phyloP scores from a whole-genome alignment of 768 basidiomycete species.

The Tulasnella sp. region DNA sequence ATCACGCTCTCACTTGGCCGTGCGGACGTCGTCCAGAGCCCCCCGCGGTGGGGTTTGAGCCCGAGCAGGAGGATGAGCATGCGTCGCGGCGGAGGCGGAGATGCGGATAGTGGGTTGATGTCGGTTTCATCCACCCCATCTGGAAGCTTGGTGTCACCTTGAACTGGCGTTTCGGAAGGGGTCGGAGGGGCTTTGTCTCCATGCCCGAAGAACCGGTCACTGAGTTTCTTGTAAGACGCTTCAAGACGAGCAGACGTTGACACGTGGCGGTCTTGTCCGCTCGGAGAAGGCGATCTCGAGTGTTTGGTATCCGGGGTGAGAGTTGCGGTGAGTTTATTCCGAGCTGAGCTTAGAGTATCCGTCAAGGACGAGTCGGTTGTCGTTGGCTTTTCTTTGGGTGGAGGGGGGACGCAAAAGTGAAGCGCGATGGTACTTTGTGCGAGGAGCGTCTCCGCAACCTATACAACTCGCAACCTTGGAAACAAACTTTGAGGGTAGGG shows the following conservation, averaged over 20 bases:
- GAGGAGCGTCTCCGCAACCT: conserved; percentile 45
- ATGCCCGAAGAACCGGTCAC: neutral
- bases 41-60: conserved; percentile 44
- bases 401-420: conserved; percentile 30
- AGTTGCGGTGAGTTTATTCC: neutral
- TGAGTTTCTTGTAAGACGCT: neutral
- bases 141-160: neutral
- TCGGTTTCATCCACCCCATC: neutral
- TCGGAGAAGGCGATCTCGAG: neutral
- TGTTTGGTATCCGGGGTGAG: neutral
- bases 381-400: conserved; percentile 15
- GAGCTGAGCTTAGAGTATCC: neutral
- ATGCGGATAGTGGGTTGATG: neutral
- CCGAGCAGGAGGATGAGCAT: conserved; percentile 46
- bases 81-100: conserved; percentile 33
- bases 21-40: conserved; percentile 45
- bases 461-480: conserved; percentile 34
- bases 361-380: neutral
- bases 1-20: conserved; percentile 52
- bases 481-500: neutral
- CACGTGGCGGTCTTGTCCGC: neutral
- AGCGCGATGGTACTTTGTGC: conserved; percentile 44
- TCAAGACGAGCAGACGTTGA: neutral
- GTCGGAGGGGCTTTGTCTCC: neutral
- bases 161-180: neutral